phyloP scores from a whole-genome alignment of 1,284 basidiomycete species.

The Farysia itapuensis region DNA sequence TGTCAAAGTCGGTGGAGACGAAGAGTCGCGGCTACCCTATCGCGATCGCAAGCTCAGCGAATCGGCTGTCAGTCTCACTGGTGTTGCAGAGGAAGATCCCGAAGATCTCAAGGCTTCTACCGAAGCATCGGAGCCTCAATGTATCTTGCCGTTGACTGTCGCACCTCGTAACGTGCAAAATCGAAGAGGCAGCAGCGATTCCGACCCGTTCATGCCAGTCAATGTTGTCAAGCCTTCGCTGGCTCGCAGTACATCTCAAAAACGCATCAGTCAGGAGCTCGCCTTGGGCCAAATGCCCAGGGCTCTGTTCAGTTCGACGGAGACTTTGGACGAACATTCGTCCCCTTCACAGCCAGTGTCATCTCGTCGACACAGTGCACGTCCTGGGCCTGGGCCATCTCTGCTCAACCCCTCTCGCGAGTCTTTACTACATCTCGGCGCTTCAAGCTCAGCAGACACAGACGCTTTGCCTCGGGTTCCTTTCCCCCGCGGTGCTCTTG shows the following conservation, averaged over 20 bases:
- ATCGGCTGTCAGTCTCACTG: slow-evolving; percentile 46
- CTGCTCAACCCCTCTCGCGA: slow-evolving; percentile 47
- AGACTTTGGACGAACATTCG: slow-evolving; percentile 34
- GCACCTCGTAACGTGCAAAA: too few relatives aligned
- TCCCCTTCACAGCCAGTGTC: slow-evolving; percentile 41
- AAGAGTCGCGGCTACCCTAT: slow-evolving; percentile 39
- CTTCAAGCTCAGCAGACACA: slow-evolving; percentile 4
- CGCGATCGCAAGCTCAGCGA: slow-evolving; percentile 52
- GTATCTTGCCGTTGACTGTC: too few relatives aligned
- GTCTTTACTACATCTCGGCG: slow-evolving; percentile 14
- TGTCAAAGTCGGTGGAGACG: slow-evolving; percentile 34
- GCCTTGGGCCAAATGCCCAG: slow-evolving; percentile 34
- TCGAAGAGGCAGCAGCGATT: slow-evolving; percentile 35
- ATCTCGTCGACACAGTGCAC: slow-evolving; percentile 43
- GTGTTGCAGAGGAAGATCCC: slow-evolving; percentile 42
- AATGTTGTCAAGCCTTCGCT: slow-evolving; percentile 31
- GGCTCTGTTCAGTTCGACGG: slow-evolving; percentile 29
- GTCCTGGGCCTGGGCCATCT: slow-evolving; percentile 34
- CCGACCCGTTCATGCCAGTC: too few relatives aligned
- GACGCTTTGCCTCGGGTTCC: slow-evolving; percentile 30
- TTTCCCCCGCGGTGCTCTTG: slow-evolving; percentile 31
- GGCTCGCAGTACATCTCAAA: slow-evolving; percentile 36
- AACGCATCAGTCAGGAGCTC: slow-evolving; percentile 49
- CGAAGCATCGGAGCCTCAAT: background rate
- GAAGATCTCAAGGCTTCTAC: slow-evolving; percentile 18